Percentiles rank a stretch among this genome's conserved stretches.
Conservation (phyloP, 177 flowering plant species). For the Telopea speciosissima region DNA sequence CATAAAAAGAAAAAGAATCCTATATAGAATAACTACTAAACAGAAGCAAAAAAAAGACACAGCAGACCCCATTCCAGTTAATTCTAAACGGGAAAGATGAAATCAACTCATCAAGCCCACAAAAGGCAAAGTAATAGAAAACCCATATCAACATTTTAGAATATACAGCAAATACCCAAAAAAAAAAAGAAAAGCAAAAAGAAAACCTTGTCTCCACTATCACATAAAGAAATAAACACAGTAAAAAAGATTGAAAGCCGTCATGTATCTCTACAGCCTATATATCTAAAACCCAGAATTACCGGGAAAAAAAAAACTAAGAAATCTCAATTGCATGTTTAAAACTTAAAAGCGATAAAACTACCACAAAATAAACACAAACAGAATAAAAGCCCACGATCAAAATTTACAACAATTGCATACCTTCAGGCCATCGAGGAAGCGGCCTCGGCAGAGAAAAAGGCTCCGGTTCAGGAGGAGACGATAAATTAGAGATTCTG, state of each 20-base stretch:
- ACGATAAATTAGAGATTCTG: constrained; percentile 17
- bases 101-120: background rate
- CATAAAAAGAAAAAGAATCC: background rate
- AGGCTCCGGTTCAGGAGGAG: constrained; percentile 32
- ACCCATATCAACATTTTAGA: background rate
- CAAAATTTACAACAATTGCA: background rate
- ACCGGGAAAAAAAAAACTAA: background rate
- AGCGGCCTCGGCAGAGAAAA: constrained; percentile 61
- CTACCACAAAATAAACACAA: background rate
- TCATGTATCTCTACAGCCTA: background rate
- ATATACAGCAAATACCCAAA: background rate
- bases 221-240: too few species aligned
- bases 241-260: too few species aligned
- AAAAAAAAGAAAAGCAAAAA: too few species aligned
- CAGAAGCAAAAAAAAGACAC: too few species aligned
- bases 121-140: background rate
- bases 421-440: constrained; percentile 81
- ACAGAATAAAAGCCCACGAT: background rate
- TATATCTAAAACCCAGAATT: constrained; percentile 1
- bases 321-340: background rate
- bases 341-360: background rate
- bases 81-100: too few species aligned
- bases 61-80: too few species aligned
- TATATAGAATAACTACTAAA: background rate
- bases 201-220: too few species aligned